A percentile compares a stretch with the other conserved stretches of the same genome.
These are phyloP conservation scores for Tylopilus sp. DNA, from an alignment of 768 basidiomycete species.

Conservation along the genomic window DNA sequence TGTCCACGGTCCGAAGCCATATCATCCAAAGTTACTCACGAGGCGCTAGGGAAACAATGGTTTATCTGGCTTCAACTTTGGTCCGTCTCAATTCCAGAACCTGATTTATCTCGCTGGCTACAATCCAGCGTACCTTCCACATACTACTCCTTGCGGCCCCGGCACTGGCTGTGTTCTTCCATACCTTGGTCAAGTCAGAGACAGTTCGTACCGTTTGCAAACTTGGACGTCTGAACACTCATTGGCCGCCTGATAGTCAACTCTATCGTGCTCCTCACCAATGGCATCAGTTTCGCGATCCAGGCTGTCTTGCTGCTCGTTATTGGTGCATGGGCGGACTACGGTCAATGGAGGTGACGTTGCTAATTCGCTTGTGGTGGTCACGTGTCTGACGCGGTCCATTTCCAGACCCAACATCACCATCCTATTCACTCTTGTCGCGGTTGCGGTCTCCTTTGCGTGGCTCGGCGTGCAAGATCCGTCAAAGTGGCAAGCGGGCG, in stretches of 20 bases:
- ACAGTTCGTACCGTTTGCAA: too few relatives aligned
- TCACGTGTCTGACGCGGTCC: constrained; percentile 4
- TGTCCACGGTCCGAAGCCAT: too few relatives aligned
- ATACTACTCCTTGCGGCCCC: too few relatives aligned
- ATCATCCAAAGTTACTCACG: too few relatives aligned
- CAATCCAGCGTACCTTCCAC: too few relatives aligned
- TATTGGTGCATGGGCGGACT: constrained; percentile 80
- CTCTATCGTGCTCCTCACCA: constrained; percentile 74
- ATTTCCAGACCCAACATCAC: constrained; percentile 67
- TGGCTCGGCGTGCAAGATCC: constrained; percentile 74
- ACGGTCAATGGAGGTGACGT: constrained; percentile 68
- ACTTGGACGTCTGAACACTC: too few relatives aligned
- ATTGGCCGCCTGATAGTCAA: constrained; percentile 45
- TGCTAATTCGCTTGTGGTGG: background rate
- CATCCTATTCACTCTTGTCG: constrained; percentile 66
- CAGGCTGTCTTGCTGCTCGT: constrained; percentile 63
- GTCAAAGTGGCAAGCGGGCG: constrained; percentile 58
- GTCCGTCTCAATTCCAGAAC: too few relatives aligned
- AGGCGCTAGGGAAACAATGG: too few relatives aligned
- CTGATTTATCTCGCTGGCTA: too few relatives aligned
- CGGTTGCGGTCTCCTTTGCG: constrained; percentile 66
- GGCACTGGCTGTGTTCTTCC: too few relatives aligned
- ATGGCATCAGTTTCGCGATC: constrained; percentile 75
- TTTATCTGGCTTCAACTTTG: too few relatives aligned
- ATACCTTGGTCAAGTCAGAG: too few relatives aligned